A percentile compares a stretch with the other conserved stretches of the same genome.
Evolutionary conservation across 148 eudicot genomes (phyloP).

Genomic region (Spergularia bocconei): DNA sequence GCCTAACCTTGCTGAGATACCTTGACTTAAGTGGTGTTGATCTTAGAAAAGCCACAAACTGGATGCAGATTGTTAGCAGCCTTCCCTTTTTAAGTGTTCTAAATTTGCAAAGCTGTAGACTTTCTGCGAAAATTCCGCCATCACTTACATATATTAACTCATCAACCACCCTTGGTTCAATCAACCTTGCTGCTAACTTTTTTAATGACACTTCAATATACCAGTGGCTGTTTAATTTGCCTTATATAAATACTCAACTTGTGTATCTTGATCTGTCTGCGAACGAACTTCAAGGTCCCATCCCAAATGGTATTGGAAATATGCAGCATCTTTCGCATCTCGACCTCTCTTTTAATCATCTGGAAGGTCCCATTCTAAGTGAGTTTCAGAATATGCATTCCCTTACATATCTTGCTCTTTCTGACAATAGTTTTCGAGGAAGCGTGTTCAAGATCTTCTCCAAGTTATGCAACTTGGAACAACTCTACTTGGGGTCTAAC

Average conservation of each 20-base stretch:
- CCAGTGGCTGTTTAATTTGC: slow-evolving; percentile 27
- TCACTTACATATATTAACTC: slow-evolving; percentile 24
- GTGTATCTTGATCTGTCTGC: slow-evolving; percentile 16
- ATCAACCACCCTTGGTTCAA: slow-evolving; percentile 15
- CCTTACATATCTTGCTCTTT: background rate
- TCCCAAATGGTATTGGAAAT: slow-evolving; percentile 24
- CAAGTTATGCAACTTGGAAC: slow-evolving; percentile 7
- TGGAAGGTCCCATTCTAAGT: background rate
- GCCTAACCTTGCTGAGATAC: background rate
- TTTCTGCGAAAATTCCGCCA: background rate
- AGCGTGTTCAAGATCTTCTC: background rate
- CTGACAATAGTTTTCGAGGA: slow-evolving; percentile 6
- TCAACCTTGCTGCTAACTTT: slow-evolving; percentile 17
- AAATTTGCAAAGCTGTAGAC: slow-evolving; percentile 10
- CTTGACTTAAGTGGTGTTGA: slow-evolving; percentile 1
- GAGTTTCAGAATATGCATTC: slow-evolving; percentile 1
- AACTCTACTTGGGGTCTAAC: background rate
- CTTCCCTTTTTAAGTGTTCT: slow-evolving; percentile 22
- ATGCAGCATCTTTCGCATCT: slow-evolving; percentile 20
- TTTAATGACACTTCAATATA: slow-evolving; percentile 16
- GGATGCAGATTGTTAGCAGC: slow-evolving; percentile 1
- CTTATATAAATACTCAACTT: background rate
- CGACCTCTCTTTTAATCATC: slow-evolving; percentile 1
- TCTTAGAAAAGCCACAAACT: slow-evolving; percentile 18
- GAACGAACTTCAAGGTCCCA: slow-evolving; percentile 17